phyloP scores from a whole-genome alignment of 192 early-diverging fungal genomes.

The Coemansia sp. region DNA sequence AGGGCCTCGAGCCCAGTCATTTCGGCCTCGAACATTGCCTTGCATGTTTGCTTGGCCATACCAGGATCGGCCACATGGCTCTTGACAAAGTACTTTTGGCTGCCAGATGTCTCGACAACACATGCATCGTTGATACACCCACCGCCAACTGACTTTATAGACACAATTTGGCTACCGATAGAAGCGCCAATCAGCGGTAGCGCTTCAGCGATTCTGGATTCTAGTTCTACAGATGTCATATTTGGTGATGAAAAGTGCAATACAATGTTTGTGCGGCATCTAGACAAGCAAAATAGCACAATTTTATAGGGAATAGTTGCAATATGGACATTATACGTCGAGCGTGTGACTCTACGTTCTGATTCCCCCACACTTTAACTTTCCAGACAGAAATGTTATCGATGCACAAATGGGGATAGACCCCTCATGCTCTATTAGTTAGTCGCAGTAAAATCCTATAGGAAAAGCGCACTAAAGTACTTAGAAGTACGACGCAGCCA shows the following conservation, averaged over 20 bases:
- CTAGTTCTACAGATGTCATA: neutral
- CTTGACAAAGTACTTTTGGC: constrained; percentile 31
- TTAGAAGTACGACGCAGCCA: constrained; percentile 7
- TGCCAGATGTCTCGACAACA: neutral
- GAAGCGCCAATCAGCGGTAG: neutral
- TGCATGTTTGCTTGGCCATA: neutral
- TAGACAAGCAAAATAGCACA: too few species aligned
- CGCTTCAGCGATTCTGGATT: neutral
- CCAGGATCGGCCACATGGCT: neutral
- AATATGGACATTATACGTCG: too few species aligned
- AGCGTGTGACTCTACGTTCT: too few species aligned
- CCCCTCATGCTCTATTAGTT: too few species aligned
- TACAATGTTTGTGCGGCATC: too few species aligned
- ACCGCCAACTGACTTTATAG: neutral
- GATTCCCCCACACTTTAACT: too few species aligned
- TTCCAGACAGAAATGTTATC: too few species aligned
- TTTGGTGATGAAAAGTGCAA: too few species aligned
- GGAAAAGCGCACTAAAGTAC: too few species aligned
- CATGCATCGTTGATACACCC: constrained; percentile 15
- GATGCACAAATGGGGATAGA: too few species aligned
- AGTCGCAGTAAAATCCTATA: too few species aligned
- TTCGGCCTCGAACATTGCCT: constrained; percentile 24
- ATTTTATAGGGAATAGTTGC: too few species aligned
- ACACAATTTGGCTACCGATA: neutral
- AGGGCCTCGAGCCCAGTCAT: constrained; percentile 20